Conservation (phyloP, 495 filamentous ascomycete species). For the Aspergillus asperescens region DNA sequence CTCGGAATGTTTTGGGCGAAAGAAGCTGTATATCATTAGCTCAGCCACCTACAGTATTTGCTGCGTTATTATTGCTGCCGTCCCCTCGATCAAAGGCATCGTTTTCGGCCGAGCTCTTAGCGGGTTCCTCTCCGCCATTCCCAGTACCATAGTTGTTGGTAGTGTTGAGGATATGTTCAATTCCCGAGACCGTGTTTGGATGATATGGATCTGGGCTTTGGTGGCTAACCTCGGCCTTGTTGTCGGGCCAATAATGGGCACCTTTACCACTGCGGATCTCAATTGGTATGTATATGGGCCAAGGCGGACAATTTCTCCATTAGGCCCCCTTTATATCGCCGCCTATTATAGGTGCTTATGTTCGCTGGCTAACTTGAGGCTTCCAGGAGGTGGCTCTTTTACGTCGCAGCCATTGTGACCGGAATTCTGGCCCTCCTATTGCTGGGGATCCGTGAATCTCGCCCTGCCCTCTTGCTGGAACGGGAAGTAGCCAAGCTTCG, state of each 20-base stretch:
- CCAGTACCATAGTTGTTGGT: slow-evolving; percentile 46
- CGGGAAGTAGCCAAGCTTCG: slow-evolving; percentile 28
- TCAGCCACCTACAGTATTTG: slow-evolving; percentile 37
- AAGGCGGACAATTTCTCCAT: background rate
- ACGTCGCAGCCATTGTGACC: slow-evolving; percentile 39
- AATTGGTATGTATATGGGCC: slow-evolving; percentile 27
- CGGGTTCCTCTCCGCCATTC: slow-evolving; percentile 47
- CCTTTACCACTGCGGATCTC: slow-evolving; percentile 32
- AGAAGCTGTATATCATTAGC: slow-evolving; percentile 45
- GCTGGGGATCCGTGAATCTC: slow-evolving; percentile 38
- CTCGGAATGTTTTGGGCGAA: slow-evolving; percentile 49
- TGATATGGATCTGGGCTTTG: slow-evolving; percentile 44
- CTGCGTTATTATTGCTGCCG: slow-evolving; percentile 39
- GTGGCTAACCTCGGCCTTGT: slow-evolving; percentile 41
- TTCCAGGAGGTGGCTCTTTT: slow-evolving; percentile 32
- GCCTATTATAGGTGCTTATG: no score
- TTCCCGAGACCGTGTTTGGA: slow-evolving; percentile 41
- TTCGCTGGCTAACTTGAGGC: background rate
- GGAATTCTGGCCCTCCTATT: slow-evolving; percentile 28
- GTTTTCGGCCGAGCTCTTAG: slow-evolving; percentile 42
- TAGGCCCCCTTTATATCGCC: background rate
- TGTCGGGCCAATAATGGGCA: slow-evolving; percentile 42
- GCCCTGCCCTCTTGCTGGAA: slow-evolving; percentile 38
- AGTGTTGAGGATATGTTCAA: slow-evolving; percentile 53
- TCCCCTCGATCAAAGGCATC: slow-evolving; percentile 32